Conservation (phyloP, 495 filamentous ascomycete genomes). For the Ramalina intermedia region DNA sequence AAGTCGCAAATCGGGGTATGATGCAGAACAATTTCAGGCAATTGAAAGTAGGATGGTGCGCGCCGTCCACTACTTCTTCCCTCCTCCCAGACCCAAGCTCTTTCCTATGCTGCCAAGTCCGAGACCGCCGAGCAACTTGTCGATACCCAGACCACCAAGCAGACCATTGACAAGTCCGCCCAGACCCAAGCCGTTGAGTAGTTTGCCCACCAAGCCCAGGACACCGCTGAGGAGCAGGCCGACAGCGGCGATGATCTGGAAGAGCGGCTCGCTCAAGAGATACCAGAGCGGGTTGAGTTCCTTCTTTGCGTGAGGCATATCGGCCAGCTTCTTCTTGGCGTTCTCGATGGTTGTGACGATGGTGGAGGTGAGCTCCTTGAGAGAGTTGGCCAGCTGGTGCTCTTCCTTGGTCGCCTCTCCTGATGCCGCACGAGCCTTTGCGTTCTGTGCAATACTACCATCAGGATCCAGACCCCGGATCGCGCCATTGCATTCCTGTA, state of each 20-base stretch:
- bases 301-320: constrained; percentile 92
- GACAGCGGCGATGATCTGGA: constrained; percentile 87
- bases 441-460: constrained; percentile 69
- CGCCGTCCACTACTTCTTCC: constrained; percentile 18
- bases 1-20: too few relatives aligned
- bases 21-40: too few relatives aligned
- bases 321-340: constrained; percentile 70
- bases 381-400: constrained; percentile 64
- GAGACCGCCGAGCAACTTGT: constrained; percentile 59
- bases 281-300: constrained; percentile 80
- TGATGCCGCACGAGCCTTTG: constrained; percentile 68
- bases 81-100: constrained; percentile 35
- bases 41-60: too few relatives aligned
- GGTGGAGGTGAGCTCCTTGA: constrained; percentile 57
- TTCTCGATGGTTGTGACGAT: constrained; percentile 69
- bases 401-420: constrained; percentile 78
- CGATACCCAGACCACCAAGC: constrained; percentile 65
- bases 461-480: constrained; percentile 87
- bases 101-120: constrained; percentile 50
- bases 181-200: constrained; percentile 73
- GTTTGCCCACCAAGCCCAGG: constrained; percentile 61
- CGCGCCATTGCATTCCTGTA: constrained; percentile 76
- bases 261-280: constrained; percentile 66
- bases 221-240: constrained; percentile 75
- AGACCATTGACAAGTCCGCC: constrained; percentile 67